Conservation (phyloP, 345 rosid genomes). For the Sapria himalayana region DNA sequence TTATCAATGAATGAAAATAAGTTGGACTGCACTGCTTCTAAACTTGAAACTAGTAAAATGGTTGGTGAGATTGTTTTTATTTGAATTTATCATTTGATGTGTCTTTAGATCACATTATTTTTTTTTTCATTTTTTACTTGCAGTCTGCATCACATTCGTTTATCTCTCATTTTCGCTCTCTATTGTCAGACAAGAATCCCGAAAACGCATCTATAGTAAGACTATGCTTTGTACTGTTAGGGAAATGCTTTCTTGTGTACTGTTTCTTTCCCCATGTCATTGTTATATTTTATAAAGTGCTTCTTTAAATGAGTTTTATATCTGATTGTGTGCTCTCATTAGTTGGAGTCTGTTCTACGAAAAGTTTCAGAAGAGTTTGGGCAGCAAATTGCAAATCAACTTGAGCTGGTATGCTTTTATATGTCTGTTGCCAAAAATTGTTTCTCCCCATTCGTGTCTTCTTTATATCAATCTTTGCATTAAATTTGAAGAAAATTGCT, state of each 20-base stretch:
- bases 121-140: slow-evolving; percentile 5
- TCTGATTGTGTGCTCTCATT: slow-evolving; percentile 10
- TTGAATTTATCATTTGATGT: slow-evolving; percentile 4
- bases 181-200: slow-evolving; percentile 57
- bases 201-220: slow-evolving; percentile 68
- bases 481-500: no score
- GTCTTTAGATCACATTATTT: slow-evolving; percentile 2
- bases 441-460: no score
- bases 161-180: slow-evolving; percentile 53
- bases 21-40: slow-evolving; percentile 13
- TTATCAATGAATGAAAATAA: slow-evolving; percentile 26
- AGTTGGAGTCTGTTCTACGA: slow-evolving; percentile 83
- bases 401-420: slow-evolving; percentile 31
- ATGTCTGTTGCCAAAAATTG: no score
- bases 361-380: slow-evolving; percentile 79
- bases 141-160: slow-evolving; percentile 44
- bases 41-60: slow-evolving; percentile 36
- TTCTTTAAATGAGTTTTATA: neutral
- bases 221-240: neutral
- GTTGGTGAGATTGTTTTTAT: slow-evolving; percentile 22
- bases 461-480: no score
- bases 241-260: neutral
- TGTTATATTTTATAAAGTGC: neutral
- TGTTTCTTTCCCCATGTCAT: neutral
- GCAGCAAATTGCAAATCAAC: slow-evolving; percentile 49